Conservation (phyloP, 2,329 filamentous ascomycete species). For the Septoria petroselini region DNA sequence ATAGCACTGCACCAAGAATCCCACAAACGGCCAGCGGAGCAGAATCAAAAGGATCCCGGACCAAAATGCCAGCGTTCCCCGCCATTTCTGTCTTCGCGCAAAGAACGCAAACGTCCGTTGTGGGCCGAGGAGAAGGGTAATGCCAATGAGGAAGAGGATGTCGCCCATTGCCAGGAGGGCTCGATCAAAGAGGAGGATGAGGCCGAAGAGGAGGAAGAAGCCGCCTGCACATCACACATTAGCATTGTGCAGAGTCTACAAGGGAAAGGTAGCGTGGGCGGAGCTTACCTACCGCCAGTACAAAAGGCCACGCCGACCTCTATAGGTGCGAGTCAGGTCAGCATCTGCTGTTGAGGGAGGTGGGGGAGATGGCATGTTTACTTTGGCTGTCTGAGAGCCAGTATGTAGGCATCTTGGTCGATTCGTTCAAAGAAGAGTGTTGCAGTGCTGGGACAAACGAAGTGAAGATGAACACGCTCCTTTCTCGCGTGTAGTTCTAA, state of each 20-base stretch:
- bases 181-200: conserved; percentile 96
- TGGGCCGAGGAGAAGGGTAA: conserved; percentile 91
- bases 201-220: conserved; percentile 90
- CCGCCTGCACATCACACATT: conserved; percentile 60
- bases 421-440: background rate
- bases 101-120: conserved; percentile 93
- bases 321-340: conserved; percentile 41
- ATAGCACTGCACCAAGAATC: conserved; percentile 76
- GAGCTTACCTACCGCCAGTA: conserved; percentile 75
- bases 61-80: conserved; percentile 86
- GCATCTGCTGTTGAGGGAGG: background rate
- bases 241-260: too few relatives aligned
- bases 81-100: conserved; percentile 85
- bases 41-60: conserved; percentile 80
- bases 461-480: background rate
- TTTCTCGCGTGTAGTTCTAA: too few relatives aligned
- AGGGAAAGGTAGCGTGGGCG: background rate
- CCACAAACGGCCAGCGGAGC: conserved; percentile 83
- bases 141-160: conserved; percentile 94
- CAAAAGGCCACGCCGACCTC: conserved; percentile 98
- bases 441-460: background rate
- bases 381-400: conserved; percentile 96
- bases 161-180: conserved; percentile 99
- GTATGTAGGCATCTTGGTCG: conserved; percentile 72
- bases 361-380: conserved; percentile 49